phyloP scores from a whole-genome alignment of 2,329 filamentous ascomycete genomes.

The Trichoderma endophyticum region DNA sequence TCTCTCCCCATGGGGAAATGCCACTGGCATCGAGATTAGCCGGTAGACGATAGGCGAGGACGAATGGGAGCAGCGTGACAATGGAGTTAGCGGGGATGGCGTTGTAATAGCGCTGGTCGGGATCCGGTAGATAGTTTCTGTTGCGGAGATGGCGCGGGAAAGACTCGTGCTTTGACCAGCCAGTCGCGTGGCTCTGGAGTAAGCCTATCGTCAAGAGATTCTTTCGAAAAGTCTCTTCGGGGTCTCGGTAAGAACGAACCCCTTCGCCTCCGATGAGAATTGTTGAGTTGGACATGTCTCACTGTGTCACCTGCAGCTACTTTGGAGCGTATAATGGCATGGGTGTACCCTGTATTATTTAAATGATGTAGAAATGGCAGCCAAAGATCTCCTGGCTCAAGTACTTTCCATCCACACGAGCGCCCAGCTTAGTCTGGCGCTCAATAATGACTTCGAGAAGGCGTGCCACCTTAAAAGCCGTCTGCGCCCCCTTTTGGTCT shows the following conservation, averaged over 20 bases:
- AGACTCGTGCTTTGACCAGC: neutral
- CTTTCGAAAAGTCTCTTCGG: neutral
- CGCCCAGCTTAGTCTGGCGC: neutral
- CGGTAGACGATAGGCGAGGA: constrained; percentile 8
- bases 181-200: neutral
- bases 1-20: constrained; percentile 7
- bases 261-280: neutral
- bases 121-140: neutral
- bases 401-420: constrained; percentile 4
- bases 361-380: constrained; percentile 7
- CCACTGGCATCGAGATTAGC: neutral
- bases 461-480: constrained; percentile 5
- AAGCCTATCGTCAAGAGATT: neutral
- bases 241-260: neutral
- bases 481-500: constrained; percentile 7
- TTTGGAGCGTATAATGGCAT: neutral
- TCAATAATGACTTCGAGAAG: constrained; percentile 7
- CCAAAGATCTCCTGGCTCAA: constrained; percentile 8
- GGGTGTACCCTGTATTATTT: neutral
- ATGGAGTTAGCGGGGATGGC: neutral
- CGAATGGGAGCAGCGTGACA: neutral
- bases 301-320: neutral
- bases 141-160: neutral
- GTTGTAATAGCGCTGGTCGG: neutral
- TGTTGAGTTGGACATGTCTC: neutral